Base-by-base conservation (phyloP, 257 asterid genomes). In the Cruciata laevipes region DNA sequence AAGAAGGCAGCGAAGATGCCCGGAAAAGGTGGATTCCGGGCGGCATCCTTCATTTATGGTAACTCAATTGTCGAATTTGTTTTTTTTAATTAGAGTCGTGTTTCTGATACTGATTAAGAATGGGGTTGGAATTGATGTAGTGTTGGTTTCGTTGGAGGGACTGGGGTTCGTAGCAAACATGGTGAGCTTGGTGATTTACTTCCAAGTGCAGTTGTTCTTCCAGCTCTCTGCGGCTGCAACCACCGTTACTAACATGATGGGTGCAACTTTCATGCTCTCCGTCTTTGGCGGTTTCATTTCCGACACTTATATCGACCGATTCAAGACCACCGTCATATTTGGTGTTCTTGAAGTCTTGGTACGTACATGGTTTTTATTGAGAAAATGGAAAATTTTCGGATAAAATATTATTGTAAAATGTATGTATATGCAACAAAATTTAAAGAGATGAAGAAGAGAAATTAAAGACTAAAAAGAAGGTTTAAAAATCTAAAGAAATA, bases 201-300 rank as follows among this genome's bases (percentile, higher is more conserved):
- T 90, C 80, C 71, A 53, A 35, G 3, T 31, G 40, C 77, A 71
- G 69, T 25, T 90, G 74, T 74, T 76, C 17, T 90, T 80, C 63
- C 81, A 84, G 30, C 70, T 79, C 14, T 55, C 90, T 0, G 72
- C 47, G 3, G 69, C 94, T 5, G 91, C 94, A 13, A 87, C 84
- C 73, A 83, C 94, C 3, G 89, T 87, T 65, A 90, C 97, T 0
- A 90, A 87, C 76, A 70, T 90, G 60, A 80, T 87, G 88, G 97
- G 97, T n/a, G 79, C 97, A 7, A 82, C 88, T 21, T 90, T 79
- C 88, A 63, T 90, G 85, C 97, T 90, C 44, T 57, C 95, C 20
- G 63, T 83, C 12, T 71, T 87, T 37, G 91, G 97, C 49, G 97
- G 87, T 33, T 85, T 90, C 85, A 82, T 90, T 67, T 86, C 95